Evolutionary conservation across 495 filamentous ascomycete species (phyloP).

Genomic region (Xylaria palmicola): DNA sequence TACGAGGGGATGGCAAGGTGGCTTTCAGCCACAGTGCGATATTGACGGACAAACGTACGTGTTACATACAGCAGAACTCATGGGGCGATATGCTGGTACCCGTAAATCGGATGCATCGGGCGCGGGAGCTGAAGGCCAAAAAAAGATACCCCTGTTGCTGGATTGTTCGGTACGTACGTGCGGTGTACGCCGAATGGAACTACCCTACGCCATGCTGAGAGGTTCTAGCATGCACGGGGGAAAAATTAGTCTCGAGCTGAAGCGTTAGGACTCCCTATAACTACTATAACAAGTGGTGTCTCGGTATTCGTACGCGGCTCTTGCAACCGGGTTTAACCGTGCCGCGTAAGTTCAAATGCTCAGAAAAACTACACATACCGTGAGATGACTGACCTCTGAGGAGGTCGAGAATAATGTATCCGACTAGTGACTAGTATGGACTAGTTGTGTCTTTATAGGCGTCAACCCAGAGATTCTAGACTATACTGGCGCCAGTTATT

Average conservation of each 20-base stretch:
- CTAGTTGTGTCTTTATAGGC: background rate
- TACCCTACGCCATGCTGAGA: too few relatives aligned
- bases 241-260: background rate
- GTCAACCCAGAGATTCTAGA: conserved; percentile 6
- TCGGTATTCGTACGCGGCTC: background rate
- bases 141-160: background rate
- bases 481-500: background rate
- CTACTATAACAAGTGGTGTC: background rate
- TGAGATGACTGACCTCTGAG: too few relatives aligned
- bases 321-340: background rate
- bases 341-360: background rate
- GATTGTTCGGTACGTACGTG: background rate
- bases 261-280: background rate
- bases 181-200: too few relatives aligned
- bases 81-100: too few relatives aligned
- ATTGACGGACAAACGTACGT: background rate
- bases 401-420: too few relatives aligned
- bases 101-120: background rate
- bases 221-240: too few relatives aligned
- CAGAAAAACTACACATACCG: background rate
- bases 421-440: background rate
- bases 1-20: conserved; percentile 4
- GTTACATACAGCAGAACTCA: too few relatives aligned
- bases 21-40: background rate
- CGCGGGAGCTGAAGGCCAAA: background rate